Conservation (phyloP, 2,329 filamentous ascomycete species). For the Apiospora rasikravindrae region DNA sequence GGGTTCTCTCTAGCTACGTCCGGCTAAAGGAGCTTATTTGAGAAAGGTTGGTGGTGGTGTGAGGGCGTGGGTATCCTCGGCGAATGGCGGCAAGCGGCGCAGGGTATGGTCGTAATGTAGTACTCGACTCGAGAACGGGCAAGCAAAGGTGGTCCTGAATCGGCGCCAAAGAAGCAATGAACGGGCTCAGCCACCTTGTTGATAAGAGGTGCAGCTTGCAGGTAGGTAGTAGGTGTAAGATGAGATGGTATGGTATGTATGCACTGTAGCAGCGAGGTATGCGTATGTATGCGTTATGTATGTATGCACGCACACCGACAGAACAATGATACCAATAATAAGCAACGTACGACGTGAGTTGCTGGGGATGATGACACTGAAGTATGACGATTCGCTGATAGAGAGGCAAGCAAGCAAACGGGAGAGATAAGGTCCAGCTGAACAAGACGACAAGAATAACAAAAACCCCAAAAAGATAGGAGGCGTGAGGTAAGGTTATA, state of each 20-base stretch:
- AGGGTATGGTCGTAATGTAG: neutral
- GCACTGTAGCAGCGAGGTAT: neutral
- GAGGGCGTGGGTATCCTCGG: conserved; percentile 13
- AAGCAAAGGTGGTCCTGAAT: neutral
- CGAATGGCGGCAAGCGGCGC: conserved; percentile 2
- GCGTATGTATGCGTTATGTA: neutral
- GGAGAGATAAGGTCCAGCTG: conserved; percentile 1
- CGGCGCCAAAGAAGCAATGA: conserved; percentile 14
- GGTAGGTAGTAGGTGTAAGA: neutral
- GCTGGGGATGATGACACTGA: neutral
- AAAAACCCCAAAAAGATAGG: neutral
- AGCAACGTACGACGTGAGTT: conserved; percentile 12
- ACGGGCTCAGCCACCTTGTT: conserved; percentile 9
- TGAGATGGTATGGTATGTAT: neutral
- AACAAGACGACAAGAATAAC: neutral
- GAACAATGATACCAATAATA: neutral
- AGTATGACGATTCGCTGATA: neutral
- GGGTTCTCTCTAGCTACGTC: neutral
- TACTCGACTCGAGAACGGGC: conserved; percentile 5
- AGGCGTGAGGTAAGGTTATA: neutral
- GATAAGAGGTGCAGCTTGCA: conserved; percentile 12
- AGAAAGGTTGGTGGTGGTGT: conserved; percentile 7
- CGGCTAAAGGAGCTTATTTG: conserved; percentile 15
- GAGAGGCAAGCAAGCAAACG: neutral
- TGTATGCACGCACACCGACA: conserved; percentile 11